phyloP scores from a whole-genome alignment of 148 eudicot genomes.

The Rhododendron henanense region DNA sequence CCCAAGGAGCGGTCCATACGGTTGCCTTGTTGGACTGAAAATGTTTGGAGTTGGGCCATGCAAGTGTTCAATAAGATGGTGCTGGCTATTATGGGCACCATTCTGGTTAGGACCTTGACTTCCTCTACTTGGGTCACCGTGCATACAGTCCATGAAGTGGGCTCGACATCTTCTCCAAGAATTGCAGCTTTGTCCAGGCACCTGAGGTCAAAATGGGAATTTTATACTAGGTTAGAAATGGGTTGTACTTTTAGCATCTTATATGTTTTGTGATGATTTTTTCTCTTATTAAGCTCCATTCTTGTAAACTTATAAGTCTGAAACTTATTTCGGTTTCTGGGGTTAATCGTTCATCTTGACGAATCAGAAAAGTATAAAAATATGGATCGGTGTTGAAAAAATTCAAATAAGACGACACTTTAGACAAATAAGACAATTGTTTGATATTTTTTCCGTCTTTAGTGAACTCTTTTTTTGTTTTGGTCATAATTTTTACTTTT shows the following conservation, averaged over 20 bases:
- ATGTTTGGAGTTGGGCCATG: slow-evolving; percentile 53
- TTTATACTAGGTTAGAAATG: background rate
- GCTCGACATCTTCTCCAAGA: slow-evolving; percentile 3
- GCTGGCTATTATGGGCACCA: slow-evolving; percentile 54
- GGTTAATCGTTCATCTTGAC: no score
- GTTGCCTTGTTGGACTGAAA: slow-evolving; percentile 46
- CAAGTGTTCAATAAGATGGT: slow-evolving; percentile 54
- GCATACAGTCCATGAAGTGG: slow-evolving; percentile 38
- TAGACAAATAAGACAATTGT: no score
- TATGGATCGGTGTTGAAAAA: no score
- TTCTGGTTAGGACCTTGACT: slow-evolving; percentile 47
- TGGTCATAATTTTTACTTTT: no score
- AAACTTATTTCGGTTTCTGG: no score
- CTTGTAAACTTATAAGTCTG: no score
- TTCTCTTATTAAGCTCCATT: no score
- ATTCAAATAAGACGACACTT: no score
- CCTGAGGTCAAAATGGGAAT: slow-evolving; percentile 17
- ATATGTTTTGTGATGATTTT: background rate
- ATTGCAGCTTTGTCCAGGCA: slow-evolving; percentile 54
- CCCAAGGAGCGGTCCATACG: slow-evolving; percentile 34
- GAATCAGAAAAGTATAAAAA: no score
- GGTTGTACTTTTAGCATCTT: background rate
- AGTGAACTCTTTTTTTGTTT: no score
- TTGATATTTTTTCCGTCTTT: no score
- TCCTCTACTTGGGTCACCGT: slow-evolving; percentile 55